A percentile compares a stretch with the other conserved stretches of the same genome.
phyloP scores from a whole-genome alignment of 2,329 filamentous ascomycete species.

The Cladobotryum protrusum region DNA sequence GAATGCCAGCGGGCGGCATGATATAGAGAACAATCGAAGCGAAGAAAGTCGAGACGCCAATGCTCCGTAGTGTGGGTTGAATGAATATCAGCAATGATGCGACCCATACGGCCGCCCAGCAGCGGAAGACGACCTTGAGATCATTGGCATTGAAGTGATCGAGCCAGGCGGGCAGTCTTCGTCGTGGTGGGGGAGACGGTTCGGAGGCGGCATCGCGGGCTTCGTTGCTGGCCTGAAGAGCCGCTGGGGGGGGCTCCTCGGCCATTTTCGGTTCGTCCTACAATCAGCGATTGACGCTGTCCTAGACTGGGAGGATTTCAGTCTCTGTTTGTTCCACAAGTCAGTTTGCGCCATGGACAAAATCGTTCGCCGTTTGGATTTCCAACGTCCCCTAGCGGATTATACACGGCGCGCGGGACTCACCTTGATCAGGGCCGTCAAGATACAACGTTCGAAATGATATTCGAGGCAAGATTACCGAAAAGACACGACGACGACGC shows the following conservation, averaged over 20 bases:
- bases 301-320: too few species aligned
- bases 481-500: too few species aligned
- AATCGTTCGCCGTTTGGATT: too few species aligned
- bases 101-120: slow-evolving; percentile 40
- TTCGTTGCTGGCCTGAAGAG: neutral
- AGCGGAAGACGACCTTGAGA: slow-evolving; percentile 41
- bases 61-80: slow-evolving; percentile 30
- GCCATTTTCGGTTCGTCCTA: neutral
- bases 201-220: neutral
- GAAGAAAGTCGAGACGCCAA: slow-evolving; percentile 42
- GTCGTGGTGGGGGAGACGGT: neutral
- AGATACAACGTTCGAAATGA: too few species aligned
- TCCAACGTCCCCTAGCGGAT: too few species aligned
- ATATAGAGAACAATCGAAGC: slow-evolving; percentile 36
- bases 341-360: too few species aligned
- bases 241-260: neutral
- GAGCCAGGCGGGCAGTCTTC: slow-evolving; percentile 27
- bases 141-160: slow-evolving; percentile 43
- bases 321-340: too few species aligned
- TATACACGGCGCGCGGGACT: too few species aligned
- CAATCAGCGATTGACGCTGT: too few species aligned
- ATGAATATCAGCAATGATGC: slow-evolving; percentile 42
- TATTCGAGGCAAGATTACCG: too few species aligned
- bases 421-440: too few species aligned
- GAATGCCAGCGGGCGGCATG: slow-evolving; percentile 38